phyloP scores from a whole-genome alignment of 2,329 filamentous ascomycete species.

The Davidsoniella australis region DNA sequence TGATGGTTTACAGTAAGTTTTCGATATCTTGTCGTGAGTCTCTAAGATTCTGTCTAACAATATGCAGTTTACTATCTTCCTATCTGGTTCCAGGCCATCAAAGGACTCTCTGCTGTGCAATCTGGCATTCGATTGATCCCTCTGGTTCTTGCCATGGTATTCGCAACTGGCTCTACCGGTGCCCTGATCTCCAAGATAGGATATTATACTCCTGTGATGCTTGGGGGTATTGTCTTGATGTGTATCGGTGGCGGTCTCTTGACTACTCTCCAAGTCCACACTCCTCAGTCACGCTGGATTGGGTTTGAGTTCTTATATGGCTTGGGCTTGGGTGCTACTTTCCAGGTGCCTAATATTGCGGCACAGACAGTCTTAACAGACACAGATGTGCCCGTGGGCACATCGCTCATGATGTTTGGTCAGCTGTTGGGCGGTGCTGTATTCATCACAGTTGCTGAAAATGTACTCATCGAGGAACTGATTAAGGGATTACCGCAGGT shows the following conservation, averaged over 20 bases:
- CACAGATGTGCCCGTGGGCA: constrained; percentile 17
- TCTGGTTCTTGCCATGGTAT: constrained; percentile 16
- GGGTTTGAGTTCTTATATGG: constrained; percentile 28
- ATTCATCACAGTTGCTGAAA: constrained; percentile 29
- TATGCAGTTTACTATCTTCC: constrained; percentile 27
- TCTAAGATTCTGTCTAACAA: background rate
- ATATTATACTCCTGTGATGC: constrained; percentile 26
- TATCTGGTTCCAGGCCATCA: constrained; percentile 33
- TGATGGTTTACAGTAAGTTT: constrained; percentile 22
- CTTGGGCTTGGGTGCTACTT: constrained; percentile 25
- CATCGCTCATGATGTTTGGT: constrained; percentile 27
- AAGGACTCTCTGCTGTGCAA: constrained; percentile 18
- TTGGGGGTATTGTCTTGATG: constrained; percentile 19
- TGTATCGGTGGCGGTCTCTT: constrained; percentile 25
- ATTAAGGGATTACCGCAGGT: constrained; percentile 19
- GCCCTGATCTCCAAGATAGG: constrained; percentile 19
- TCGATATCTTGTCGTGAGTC: too few species aligned
- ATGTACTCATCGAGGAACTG: constrained; percentile 26
- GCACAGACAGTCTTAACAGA: constrained; percentile 28
- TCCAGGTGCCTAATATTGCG: constrained; percentile 29
- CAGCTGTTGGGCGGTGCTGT: constrained; percentile 30
- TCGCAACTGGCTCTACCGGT: constrained; percentile 17
- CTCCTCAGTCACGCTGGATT: constrained; percentile 16
- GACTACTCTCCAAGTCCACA: constrained; percentile 20
- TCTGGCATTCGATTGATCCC: constrained; percentile 19